Conservation (phyloP, 2,329 filamentous ascomycete species). For the Xylariales sp. region DNA sequence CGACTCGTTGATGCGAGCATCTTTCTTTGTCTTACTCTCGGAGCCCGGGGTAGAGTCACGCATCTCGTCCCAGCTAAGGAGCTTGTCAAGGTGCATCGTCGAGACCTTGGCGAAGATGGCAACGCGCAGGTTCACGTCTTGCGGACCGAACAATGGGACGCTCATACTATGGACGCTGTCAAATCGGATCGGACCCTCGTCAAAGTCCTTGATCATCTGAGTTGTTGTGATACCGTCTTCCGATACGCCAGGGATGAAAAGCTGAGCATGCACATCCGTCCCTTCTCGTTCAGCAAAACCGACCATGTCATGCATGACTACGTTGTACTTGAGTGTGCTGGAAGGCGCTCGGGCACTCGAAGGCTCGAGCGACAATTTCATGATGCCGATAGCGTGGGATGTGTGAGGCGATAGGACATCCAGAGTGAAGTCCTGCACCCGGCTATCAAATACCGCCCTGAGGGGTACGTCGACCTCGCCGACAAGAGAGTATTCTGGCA, state of each 20-base stretch:
- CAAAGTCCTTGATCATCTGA: conserved; percentile 89
- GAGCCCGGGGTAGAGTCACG: conserved; percentile 67
- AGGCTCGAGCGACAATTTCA: conserved; percentile 86
- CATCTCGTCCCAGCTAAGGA: conserved; percentile 99
- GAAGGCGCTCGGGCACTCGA: conserved; percentile 89
- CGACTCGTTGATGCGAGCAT: conserved; percentile 75
- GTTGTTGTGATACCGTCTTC: conserved; percentile 92
- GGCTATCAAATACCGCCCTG: conserved; percentile 86
- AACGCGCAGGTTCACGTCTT: conserved; percentile 72
- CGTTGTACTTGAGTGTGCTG: conserved; percentile 94
- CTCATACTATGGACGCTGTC: conserved; percentile 99
- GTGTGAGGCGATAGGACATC: conserved; percentile 93
- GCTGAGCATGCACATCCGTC: conserved; percentile 89
- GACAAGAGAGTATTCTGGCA: conserved; percentile 87
- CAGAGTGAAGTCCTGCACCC: conserved; percentile 88
- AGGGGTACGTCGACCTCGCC: conserved; percentile 92
- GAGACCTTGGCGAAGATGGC: conserved; percentile 90
- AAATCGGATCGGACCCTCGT: conserved; percentile 87
- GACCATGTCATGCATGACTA: conserved; percentile 93
- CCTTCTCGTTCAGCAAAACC: conserved; percentile 95
- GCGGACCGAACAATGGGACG: conserved; percentile 72
- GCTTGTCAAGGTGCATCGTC: conserved; percentile 90
- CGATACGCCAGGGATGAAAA: conserved; percentile 89
- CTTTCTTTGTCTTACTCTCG: conserved; percentile 48
- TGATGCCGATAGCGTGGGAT: conserved; percentile 81